Conservation (phyloP, 192 early-diverging fungal genomes). For the Dissophora ornata region DNA sequence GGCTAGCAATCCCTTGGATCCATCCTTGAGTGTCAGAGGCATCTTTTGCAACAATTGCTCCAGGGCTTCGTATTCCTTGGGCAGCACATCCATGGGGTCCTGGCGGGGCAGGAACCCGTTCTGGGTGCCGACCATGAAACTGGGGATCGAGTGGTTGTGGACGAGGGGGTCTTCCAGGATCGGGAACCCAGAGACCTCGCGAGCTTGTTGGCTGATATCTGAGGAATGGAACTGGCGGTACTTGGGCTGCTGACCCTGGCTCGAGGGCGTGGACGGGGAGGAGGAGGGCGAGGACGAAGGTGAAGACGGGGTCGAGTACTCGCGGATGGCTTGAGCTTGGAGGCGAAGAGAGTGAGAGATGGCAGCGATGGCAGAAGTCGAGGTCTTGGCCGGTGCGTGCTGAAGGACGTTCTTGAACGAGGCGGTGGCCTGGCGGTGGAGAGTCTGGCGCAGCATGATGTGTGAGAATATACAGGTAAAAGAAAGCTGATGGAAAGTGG, state of each 20-base stretch:
- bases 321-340: conserved; percentile 40
- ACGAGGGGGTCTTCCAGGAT: conserved; percentile 56
- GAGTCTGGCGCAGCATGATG: conserved; percentile 43
- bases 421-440: conserved; percentile 24
- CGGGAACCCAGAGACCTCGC: conserved; percentile 54
- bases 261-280: conserved; percentile 5
- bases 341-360: conserved; percentile 38
- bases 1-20: conserved; percentile 78
- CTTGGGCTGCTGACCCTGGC: conserved; percentile 17
- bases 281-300: conserved; percentile 21
- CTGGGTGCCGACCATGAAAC: conserved; percentile 66
- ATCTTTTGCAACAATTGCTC: conserved; percentile 81
- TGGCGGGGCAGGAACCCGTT: conserved; percentile 71
- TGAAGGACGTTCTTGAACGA: conserved; percentile 35
- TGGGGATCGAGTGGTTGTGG: conserved; percentile 59
- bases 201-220: conserved; percentile 21
- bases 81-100: conserved; percentile 78
- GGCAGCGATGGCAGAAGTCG: conserved; percentile 26
- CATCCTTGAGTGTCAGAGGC: conserved; percentile 77
- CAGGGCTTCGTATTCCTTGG: conserved; percentile 74
- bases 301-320: conserved; percentile 33
- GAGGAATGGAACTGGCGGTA: conserved; percentile 50
- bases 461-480: neutral
- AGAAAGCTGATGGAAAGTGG: neutral
- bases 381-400: conserved; percentile 28